A percentile compares a stretch with the other conserved stretches of the same genome.
Evolutionary conservation across 2,329 filamentous ascomycete genomes (phyloP).

Genomic region (Aspergillus fructus): DNA sequence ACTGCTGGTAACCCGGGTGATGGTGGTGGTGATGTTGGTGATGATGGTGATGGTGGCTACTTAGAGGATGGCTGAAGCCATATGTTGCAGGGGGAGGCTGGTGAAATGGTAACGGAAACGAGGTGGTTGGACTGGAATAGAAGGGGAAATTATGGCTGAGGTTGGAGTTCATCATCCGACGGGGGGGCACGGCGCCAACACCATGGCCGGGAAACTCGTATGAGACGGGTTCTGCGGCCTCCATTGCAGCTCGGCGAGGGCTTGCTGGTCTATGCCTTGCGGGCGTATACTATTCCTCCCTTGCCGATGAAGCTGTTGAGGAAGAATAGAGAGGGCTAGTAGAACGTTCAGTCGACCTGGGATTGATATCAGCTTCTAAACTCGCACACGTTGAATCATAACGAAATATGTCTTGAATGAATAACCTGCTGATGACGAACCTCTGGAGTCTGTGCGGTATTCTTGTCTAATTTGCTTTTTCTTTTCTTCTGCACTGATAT

Average conservation of each 20-base stretch:
- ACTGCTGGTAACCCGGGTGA: slow-evolving; percentile 34
- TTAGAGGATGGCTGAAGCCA: slow-evolving; percentile 35
- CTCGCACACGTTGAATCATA: background rate
- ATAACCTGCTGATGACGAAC: background rate
- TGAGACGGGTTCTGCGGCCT: slow-evolving; percentile 41
- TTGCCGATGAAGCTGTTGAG: background rate
- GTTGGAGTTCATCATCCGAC: slow-evolving; percentile 38
- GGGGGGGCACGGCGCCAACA: slow-evolving; percentile 35
- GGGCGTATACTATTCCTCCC: background rate
- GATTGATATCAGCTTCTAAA: background rate
- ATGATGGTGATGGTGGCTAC: slow-evolving; percentile 25
- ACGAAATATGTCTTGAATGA: background rate
- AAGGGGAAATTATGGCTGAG: slow-evolving; percentile 36
- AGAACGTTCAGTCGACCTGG: background rate
- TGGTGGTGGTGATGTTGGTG: slow-evolving; percentile 20
- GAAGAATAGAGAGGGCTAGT: background rate
- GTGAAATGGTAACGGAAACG: slow-evolving; percentile 40
- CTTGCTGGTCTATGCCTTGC: background rate
- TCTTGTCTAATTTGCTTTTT: slow-evolving; percentile 7
- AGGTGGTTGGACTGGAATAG: slow-evolving; percentile 35
- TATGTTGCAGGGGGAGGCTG: slow-evolving; percentile 30
- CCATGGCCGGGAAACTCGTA: slow-evolving; percentile 41
- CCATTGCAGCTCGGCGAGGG: slow-evolving; percentile 28
- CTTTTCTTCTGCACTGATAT: background rate
- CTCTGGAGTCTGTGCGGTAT: background rate